These are phyloP conservation scores for Fusarium phyllophilum DNA, from an alignment of 2,329 filamentous ascomycete species.

Conservation along the genomic window DNA sequence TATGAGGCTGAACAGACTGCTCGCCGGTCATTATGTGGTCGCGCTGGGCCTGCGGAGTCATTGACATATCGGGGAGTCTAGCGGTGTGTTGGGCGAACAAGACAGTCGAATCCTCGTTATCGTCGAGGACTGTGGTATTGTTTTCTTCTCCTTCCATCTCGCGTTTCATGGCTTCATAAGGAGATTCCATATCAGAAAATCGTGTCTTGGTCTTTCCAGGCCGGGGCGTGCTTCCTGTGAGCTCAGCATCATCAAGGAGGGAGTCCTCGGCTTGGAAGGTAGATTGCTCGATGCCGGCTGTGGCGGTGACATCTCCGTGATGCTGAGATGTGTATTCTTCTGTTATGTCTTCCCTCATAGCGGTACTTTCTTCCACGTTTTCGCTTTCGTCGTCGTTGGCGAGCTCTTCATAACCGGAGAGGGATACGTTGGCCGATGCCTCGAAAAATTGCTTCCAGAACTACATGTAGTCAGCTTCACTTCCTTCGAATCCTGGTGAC, in stretches of 20 bases:
- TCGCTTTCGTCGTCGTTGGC: slow-evolving; percentile 72
- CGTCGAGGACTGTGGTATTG: slow-evolving; percentile 48
- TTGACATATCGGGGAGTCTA: slow-evolving; percentile 69
- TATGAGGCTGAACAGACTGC: slow-evolving; percentile 52
- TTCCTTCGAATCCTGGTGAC: neutral
- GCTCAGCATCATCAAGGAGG: slow-evolving; percentile 70
- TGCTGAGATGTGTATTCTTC: slow-evolving; percentile 58
- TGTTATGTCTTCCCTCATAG: slow-evolving; percentile 66
- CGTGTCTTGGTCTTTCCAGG: slow-evolving; percentile 62
- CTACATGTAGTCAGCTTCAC: slow-evolving; percentile 54
- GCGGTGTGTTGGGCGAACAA: slow-evolving; percentile 64
- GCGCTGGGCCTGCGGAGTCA: slow-evolving; percentile 67
- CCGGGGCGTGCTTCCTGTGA: slow-evolving; percentile 76
- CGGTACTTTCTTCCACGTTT: slow-evolving; percentile 61
- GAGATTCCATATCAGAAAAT: slow-evolving; percentile 76
- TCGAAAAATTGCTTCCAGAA: slow-evolving; percentile 99
- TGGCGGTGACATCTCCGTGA: slow-evolving; percentile 51
- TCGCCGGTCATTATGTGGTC: slow-evolving; percentile 46
- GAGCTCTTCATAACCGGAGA: slow-evolving; percentile 92
- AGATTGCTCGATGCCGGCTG: slow-evolving; percentile 48
- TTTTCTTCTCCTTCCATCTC: slow-evolving; percentile 66
- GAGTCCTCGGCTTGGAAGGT: slow-evolving; percentile 67
- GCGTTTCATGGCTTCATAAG: slow-evolving; percentile 78
- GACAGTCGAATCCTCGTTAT: slow-evolving; percentile 59
- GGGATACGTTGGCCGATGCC: slow-evolving; percentile 94